Evolutionary conservation across 176 grass and related monocot genomes (phyloP).

Genomic region (Carex kokanica): DNA sequence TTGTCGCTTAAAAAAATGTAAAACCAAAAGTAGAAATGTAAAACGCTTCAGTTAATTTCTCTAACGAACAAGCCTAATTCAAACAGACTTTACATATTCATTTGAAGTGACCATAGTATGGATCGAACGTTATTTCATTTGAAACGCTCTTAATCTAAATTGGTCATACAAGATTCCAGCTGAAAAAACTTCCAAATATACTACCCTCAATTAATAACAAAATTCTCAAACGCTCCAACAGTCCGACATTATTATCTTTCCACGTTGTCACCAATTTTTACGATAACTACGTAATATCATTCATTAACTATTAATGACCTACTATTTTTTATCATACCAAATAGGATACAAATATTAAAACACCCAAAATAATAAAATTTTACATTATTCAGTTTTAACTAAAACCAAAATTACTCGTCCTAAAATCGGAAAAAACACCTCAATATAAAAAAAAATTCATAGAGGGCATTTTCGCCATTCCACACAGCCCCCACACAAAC

Average conservation of each 20-base stretch:
- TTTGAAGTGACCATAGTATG: not conserved
- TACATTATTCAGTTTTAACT: not conserved
- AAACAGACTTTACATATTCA: not conserved
- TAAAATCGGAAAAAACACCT: not conserved
- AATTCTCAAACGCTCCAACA: not conserved
- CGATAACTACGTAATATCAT: not conserved
- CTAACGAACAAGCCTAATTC: not conserved
- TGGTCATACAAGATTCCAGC: not conserved
- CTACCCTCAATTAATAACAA: not conserved
- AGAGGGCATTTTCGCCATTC: conserved; percentile 1
- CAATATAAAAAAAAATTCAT: not conserved
- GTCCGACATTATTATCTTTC: not conserved
- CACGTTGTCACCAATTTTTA: not conserved
- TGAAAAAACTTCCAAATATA: not conserved
- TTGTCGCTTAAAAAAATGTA: not conserved
- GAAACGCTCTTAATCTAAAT: not conserved
- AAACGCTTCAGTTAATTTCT: not conserved
- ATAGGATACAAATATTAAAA: not conserved
- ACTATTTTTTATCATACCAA: not conserved
- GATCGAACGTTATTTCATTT: not conserved
- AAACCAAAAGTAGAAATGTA: not conserved
- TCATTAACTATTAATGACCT: not conserved
- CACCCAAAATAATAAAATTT: not conserved
- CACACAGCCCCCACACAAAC: not conserved
- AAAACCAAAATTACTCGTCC: not conserved